Conservation (phyloP, 1,139 yeast species). For the Meyerozyma sp. region DNA sequence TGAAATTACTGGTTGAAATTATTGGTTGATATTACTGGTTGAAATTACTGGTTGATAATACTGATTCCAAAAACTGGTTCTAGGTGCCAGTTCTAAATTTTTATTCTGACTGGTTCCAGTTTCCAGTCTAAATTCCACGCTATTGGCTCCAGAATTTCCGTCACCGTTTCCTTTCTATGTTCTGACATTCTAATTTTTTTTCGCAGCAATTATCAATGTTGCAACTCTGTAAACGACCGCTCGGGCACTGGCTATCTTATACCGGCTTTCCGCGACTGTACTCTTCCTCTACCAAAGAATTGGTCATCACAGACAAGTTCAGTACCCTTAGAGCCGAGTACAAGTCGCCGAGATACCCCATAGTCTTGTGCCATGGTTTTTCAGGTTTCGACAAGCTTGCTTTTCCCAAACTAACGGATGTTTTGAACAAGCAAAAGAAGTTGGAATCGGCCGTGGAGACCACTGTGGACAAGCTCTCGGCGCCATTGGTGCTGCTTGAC, state of each 20-base stretch:
- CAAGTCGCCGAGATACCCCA: constrained; percentile 48
- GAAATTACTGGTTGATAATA: too few species aligned
- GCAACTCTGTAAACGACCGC: constrained; percentile 4
- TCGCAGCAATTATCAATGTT: constrained; percentile 1
- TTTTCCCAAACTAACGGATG: constrained; percentile 12
- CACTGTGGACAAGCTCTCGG: constrained; percentile 20
- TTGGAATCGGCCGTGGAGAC: constrained; percentile 8
- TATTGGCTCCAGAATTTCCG: too few species aligned
- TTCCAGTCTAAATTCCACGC: too few species aligned
- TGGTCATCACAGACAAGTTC: background rate
- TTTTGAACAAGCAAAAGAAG: constrained; percentile 11
- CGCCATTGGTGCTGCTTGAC: constrained; percentile 37
- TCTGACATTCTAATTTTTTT: background rate
- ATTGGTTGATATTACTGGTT: too few species aligned
- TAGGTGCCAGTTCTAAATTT: too few species aligned
- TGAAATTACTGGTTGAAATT: too few species aligned
- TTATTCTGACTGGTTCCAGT: too few species aligned
- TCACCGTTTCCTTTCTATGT: too few species aligned
- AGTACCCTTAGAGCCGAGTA: constrained; percentile 17
- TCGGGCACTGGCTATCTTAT: background rate
- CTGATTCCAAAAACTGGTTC: too few species aligned
- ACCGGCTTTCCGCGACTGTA: background rate
- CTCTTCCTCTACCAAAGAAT: background rate
- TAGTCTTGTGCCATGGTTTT: constrained; percentile 79
- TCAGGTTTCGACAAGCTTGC: constrained; percentile 67